Base-by-base conservation (phyloP, 2,329 filamentous ascomycete species). In the Rutstroemia sydowiana region DNA sequence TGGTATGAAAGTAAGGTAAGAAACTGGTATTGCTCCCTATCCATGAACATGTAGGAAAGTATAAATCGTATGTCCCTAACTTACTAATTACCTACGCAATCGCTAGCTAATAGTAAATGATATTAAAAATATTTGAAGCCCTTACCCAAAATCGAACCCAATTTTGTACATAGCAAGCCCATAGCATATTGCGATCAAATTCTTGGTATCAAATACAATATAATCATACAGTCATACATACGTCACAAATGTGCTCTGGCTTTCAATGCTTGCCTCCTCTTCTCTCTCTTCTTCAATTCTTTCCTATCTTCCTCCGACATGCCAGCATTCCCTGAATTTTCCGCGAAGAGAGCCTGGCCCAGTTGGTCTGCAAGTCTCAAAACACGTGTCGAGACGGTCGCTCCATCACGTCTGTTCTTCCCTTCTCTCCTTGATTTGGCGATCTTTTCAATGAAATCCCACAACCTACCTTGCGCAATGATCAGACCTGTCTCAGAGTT, bases 371-470 rank as follows among this genome's bases (percentile, higher is more conserved):
- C 85, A 59, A 97, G 75, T 6, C 75, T 73, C 34, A 97, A 69
- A 10, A 98, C 92, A 18, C 93, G 77, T 11, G 79, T 87, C 60
- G 85, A 87, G 3, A 97, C 91, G 0, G 90, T 95, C 1, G 85
- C 87, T 11, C 91, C 91, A 67, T 98, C 93, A n/a, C 92, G 78
- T 20, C 93, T 75, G 66, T 97, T 96, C 79, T 97, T 98, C 8
- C 93, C 93, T 71, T 97, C 93, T 40, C 92, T 77, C 30, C 93
- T 76, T 41, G 82, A 87, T 45, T 81, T 77, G 7, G 89, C 88
- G 57, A 98, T 95, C 65, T 84, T 79, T 67, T 95, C 90, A 4
- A 87, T 92, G 63, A 97, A 95, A 51, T 89, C 82, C 93, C 93
- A 98, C 6, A 98, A 72, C 55, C 82, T 81, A 0, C 92, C 93